A percentile compares a stretch with the other conserved stretches of the same genome.
These are phyloP conservation scores for Celoporthe dispersa DNA, from an alignment of 2,329 filamentous ascomycete species.

Conservation along the genomic window DNA sequence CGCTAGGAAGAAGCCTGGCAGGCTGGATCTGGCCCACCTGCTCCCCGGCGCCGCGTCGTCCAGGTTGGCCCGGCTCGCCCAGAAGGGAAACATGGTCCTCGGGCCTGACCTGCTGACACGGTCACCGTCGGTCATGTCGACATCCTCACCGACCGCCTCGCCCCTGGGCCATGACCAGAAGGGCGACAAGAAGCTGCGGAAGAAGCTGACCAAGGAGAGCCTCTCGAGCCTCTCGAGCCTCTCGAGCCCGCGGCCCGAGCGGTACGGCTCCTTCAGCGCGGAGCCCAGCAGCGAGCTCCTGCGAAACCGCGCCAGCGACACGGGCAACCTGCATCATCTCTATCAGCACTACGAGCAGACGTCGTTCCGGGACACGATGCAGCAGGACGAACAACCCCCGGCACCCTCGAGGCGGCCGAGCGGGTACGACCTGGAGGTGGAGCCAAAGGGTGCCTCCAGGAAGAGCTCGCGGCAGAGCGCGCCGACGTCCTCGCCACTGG, in stretches of 20 bases:
- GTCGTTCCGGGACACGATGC: slow-evolving; percentile 51
- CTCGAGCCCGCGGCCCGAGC: slow-evolving; percentile 4
- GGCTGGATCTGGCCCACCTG: slow-evolving; percentile 53
- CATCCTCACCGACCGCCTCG: slow-evolving; percentile 40
- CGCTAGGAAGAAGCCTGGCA: slow-evolving; percentile 54
- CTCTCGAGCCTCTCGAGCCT: slow-evolving; percentile 34
- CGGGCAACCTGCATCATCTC: slow-evolving; percentile 52
- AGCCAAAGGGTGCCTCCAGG: background rate
- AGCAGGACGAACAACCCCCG: slow-evolving; percentile 31
- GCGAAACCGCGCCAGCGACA: slow-evolving; percentile 33
- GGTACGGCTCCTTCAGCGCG: slow-evolving; percentile 9
- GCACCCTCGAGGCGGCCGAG: slow-evolving; percentile 7
- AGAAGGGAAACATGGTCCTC: slow-evolving; percentile 37
- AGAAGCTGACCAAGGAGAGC: slow-evolving; percentile 44
- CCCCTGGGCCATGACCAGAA: slow-evolving; percentile 34
- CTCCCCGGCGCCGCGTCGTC: slow-evolving; percentile 40
- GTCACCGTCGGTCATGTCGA: slow-evolving; percentile 50
- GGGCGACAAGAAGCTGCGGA: slow-evolving; percentile 38
- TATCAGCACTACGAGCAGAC: slow-evolving; percentile 64
- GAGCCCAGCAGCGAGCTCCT: slow-evolving; percentile 19
- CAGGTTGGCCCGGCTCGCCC: slow-evolving; percentile 32
- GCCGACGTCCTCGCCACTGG: background rate
- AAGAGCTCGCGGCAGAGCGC: slow-evolving; percentile 20
- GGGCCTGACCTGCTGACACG: slow-evolving; percentile 44
- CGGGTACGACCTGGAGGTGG: slow-evolving; percentile 7